phyloP scores from a whole-genome alignment of 345 rosid genomes.

The Gossypium anomalum region DNA sequence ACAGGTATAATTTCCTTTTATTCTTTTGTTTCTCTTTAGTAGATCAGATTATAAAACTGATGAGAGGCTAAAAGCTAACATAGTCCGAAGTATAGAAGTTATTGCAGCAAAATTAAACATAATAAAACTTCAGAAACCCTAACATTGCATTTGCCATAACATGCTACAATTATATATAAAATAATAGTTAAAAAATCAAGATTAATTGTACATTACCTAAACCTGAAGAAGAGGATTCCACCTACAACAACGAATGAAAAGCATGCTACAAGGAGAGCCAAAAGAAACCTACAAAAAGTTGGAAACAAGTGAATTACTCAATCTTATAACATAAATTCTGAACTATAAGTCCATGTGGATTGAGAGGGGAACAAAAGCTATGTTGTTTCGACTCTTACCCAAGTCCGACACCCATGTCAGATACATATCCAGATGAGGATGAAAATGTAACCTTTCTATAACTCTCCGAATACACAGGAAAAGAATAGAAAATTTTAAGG shows the following conservation, averaged over 20 bases:
- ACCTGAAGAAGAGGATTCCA: conserved; percentile 69
- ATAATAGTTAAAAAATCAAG: neutral
- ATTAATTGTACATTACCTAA: conserved; percentile 46
- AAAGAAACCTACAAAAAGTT: conserved; percentile 57
- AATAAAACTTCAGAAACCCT: neutral
- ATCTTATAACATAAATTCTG: conserved; percentile 2
- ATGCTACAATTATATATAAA: conserved; percentile 5
- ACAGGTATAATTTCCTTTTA: neutral
- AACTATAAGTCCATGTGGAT: conserved; percentile 4
- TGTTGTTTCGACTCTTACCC: neutral
- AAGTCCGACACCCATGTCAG: neutral
- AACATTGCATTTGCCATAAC: neutral
- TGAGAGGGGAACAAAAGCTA: conserved; percentile 1
- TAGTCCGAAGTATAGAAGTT: conserved; percentile 5
- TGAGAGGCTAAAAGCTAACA: neutral
- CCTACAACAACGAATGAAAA: conserved; percentile 80
- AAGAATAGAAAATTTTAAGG: too few relatives aligned
- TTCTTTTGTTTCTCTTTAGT: neutral
- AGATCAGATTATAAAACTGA: neutral
- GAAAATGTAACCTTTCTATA: too few relatives aligned
- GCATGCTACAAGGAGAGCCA: conserved; percentile 76
- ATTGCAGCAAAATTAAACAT: conserved; percentile 3
- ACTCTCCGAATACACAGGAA: too few relatives aligned
- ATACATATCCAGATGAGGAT: neutral
- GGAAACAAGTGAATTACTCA: conserved; percentile 17